Evolutionary conservation across 1,284 basidiomycete species (phyloP).

Genomic region (Cryptococcus jaspeensis): DNA sequence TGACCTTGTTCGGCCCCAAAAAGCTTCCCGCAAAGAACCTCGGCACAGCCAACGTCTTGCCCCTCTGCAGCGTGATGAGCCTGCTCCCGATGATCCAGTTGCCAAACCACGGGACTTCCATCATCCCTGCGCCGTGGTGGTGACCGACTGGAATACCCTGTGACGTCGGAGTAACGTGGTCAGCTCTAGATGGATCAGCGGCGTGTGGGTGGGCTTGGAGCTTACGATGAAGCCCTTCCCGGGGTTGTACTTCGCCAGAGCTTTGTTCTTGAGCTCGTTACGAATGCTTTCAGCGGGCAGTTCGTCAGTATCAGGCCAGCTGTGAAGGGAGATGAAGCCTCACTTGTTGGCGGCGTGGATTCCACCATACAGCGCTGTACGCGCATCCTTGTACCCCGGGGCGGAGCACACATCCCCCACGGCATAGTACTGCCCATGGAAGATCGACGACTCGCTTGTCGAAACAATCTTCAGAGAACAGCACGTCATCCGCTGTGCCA

Average conservation of each 20-base stretch:
- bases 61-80: conserved; percentile 9
- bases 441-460: conserved; percentile 14
- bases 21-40: conserved; percentile 17
- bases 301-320: not conserved
- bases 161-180: conserved; percentile 1
- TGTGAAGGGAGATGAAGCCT: conserved; percentile 3
- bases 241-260: conserved; percentile 22
- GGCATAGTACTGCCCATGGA: conserved; percentile 39
- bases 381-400: conserved; percentile 26
- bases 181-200: not conserved
- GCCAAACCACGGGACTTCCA: conserved; percentile 2
- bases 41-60: conserved; percentile 18
- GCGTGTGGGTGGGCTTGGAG: too few relatives aligned
- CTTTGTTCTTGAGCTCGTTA: conserved; percentile 27
- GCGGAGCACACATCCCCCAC: conserved; percentile 40
- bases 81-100: conserved; percentile 14
- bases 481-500: not conserved
- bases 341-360: conserved; percentile 29
- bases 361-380: conserved; percentile 34
- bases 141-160: conserved; percentile 23
- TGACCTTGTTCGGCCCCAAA: conserved; percentile 18
- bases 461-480: conserved; percentile 26
- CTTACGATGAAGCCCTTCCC: not conserved
- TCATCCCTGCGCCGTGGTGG: conserved; percentile 13
- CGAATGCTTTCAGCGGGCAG: too few relatives aligned